Conservation (phyloP, 257 asterid species). For the Pogostemon cablin region DNA sequence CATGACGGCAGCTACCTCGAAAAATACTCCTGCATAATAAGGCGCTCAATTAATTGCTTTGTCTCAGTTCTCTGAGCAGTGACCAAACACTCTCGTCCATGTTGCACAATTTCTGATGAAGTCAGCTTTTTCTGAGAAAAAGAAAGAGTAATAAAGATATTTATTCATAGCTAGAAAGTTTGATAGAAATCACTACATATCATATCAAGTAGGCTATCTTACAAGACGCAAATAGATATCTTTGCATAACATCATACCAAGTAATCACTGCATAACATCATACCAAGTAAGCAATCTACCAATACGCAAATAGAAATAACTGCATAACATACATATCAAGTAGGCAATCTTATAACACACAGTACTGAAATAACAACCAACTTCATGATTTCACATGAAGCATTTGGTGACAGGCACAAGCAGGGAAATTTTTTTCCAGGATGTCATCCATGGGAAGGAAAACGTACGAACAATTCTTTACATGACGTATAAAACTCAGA, state of each 20-base stretch:
- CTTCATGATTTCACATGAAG: constrained; percentile 6
- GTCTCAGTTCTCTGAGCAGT: constrained; percentile 45
- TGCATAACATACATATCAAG: neutral
- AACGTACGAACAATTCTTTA: neutral
- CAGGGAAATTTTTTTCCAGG: neutral
- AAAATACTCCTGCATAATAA: constrained; percentile 69
- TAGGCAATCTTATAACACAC: constrained; percentile 3
- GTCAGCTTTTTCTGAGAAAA: constrained; percentile 41
- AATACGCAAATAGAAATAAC: neutral
- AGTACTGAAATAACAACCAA: neutral
- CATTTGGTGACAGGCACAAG: neutral
- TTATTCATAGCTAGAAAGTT: constrained; percentile 16
- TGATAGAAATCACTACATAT: neutral
- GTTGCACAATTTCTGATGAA: constrained; percentile 36
- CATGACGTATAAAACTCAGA: neutral
- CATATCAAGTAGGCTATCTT: constrained; percentile 18
- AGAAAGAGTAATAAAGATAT: neutral
- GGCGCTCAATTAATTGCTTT: constrained; percentile 62
- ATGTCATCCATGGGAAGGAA: constrained; percentile 3
- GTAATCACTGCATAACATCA: neutral
- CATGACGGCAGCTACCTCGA: constrained; percentile 57
- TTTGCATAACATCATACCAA: too few species aligned
- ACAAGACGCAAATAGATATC: too few species aligned
- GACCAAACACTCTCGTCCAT: constrained; percentile 42
- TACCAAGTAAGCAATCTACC: constrained; percentile 11